Conservation (phyloP, 2,329 filamentous ascomycete genomes). For the Hymenoscyphus repandus region DNA sequence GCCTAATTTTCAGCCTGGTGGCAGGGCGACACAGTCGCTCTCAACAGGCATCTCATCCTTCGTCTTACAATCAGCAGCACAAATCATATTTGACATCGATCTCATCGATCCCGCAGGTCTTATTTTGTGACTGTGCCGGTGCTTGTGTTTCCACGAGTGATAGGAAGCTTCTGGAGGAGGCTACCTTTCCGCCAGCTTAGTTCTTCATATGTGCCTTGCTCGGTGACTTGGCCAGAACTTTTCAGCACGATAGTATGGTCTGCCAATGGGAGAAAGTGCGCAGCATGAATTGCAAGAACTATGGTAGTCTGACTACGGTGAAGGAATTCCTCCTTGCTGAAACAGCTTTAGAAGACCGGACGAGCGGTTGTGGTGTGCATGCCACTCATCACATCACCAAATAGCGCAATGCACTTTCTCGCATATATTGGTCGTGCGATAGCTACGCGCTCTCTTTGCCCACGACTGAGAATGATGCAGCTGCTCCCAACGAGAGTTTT, state of each 20-base stretch:
- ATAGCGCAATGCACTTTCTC: slow-evolving; percentile 6
- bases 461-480: slow-evolving; percentile 15
- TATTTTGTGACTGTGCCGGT: neutral
- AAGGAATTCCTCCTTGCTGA: slow-evolving; percentile 11
- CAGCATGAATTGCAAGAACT: slow-evolving; percentile 31
- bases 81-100: neutral
- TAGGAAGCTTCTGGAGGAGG: slow-evolving; percentile 26
- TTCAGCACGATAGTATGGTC: slow-evolving; percentile 35
- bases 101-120: neutral
- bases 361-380: slow-evolving; percentile 18
- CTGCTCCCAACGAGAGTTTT: slow-evolving; percentile 20
- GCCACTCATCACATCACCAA: slow-evolving; percentile 25
- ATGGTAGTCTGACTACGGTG: slow-evolving; percentile 29
- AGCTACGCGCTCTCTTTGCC: slow-evolving; percentile 21
- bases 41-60: too few species aligned
- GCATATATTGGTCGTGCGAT: slow-evolving; percentile 17
- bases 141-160: neutral
- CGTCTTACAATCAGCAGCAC: too few species aligned
- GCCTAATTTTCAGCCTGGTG: too few species aligned
- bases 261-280: slow-evolving; percentile 28
- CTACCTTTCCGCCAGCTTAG: slow-evolving; percentile 9
- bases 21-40: too few species aligned
- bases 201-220: slow-evolving; percentile 34
- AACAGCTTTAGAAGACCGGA: neutral
- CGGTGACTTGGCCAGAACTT: slow-evolving; percentile 31